These are phyloP conservation scores for Zymoseptoria ardabiliae DNA, from an alignment of 2,329 filamentous ascomycete genomes.

Conservation along the genomic window DNA sequence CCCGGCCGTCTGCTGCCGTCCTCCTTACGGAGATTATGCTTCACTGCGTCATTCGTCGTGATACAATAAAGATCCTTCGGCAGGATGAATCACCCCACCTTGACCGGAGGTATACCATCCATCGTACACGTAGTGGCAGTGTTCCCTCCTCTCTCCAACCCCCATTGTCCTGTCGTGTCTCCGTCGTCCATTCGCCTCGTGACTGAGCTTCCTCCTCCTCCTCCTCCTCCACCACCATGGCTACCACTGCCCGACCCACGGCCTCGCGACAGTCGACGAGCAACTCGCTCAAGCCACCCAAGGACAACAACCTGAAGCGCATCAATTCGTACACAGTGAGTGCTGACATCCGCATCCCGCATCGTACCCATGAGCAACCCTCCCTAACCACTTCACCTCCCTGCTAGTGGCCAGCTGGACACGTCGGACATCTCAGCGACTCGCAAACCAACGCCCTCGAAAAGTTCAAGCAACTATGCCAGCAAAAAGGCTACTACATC, in stretches of 20 bases:
- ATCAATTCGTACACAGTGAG: conserved; percentile 26
- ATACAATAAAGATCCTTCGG: background rate
- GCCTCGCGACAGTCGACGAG: background rate
- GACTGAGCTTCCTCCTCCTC: background rate
- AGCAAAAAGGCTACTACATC: conserved; percentile 58
- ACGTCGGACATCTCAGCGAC: conserved; percentile 67
- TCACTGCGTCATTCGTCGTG: background rate
- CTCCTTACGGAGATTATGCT: background rate
- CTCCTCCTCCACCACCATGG: background rate
- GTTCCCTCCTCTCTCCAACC: no score
- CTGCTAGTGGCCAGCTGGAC: conserved; percentile 61
- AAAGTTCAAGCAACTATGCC: conserved; percentile 63
- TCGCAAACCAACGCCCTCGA: conserved; percentile 60
- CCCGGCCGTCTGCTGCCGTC: no score
- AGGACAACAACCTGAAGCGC: conserved; percentile 20
- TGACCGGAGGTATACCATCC: background rate
- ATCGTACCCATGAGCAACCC: background rate
- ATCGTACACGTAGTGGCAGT: background rate
- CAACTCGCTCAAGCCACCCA: conserved; percentile 12
- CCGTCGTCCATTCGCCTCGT: background rate
- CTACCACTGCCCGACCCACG: background rate
- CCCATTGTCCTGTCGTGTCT: background rate
- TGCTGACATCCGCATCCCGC: background rate
- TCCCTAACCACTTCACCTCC: background rate
- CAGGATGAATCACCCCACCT: background rate